Evolutionary conservation across 495 filamentous ascomycete species (phyloP).

Genomic region (Xylaria telfairii): DNA sequence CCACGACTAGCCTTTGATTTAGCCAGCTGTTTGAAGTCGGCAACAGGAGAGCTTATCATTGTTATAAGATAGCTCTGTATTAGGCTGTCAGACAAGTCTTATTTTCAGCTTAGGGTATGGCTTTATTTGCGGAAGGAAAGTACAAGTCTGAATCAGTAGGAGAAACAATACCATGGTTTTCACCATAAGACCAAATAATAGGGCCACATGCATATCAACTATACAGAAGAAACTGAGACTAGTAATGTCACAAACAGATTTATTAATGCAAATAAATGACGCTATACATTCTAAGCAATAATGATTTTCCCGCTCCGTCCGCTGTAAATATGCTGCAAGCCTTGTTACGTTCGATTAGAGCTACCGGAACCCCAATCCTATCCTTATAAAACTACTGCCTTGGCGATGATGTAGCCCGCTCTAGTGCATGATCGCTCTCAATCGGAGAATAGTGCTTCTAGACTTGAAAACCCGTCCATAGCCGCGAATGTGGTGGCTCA

Average conservation of each 20-base stretch:
- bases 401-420: not conserved
- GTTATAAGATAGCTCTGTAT: not conserved
- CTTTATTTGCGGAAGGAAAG: too few species aligned
- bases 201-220: not conserved
- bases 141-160: too few species aligned
- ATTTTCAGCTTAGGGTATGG: not conserved
- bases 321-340: not conserved
- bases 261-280: not conserved
- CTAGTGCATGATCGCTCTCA: not conserved
- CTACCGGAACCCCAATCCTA: not conserved
- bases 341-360: not conserved
- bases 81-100: not conserved
- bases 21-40: not conserved
- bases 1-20: not conserved
- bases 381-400: not conserved
- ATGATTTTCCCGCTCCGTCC: not conserved
- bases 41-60: too few species aligned
- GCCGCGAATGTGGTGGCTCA: not conserved
- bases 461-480: not conserved
- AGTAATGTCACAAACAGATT: not conserved
- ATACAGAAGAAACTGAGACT: not conserved
- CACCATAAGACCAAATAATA: not conserved
- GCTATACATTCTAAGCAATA: not conserved
- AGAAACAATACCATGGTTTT: too few species aligned
- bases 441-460: not conserved